phyloP scores from a whole-genome alignment of 805 yeast genomes.

The Candida lessepsii region DNA sequence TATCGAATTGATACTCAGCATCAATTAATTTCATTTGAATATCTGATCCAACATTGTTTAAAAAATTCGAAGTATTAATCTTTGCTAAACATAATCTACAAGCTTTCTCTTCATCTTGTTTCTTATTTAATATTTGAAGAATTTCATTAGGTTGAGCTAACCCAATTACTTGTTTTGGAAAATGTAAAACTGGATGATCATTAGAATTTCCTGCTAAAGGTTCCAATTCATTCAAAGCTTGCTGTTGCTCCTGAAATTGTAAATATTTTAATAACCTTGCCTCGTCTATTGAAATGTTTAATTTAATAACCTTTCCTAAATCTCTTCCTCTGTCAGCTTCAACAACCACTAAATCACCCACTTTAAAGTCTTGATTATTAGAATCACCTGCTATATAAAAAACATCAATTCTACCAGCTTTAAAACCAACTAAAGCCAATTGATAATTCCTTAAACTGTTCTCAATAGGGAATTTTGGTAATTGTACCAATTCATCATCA shows the following conservation, averaged over 20 bases:
- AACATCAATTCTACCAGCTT: constrained; percentile 77
- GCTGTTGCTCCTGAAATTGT: constrained; percentile 71
- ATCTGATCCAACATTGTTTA: constrained; percentile 2
- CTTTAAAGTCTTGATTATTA: constrained; percentile 24
- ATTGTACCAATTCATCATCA: constrained; percentile 34
- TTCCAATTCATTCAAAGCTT: constrained; percentile 47
- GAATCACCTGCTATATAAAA: constrained; percentile 51
- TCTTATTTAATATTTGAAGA: constrained; percentile 54
- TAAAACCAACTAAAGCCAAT: constrained; percentile 69
- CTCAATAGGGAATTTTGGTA: constrained; percentile 39
- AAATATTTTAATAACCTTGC: constrained; percentile 64
- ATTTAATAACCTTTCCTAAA: constrained; percentile 62
- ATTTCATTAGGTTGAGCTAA: constrained; percentile 64
- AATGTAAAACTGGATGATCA: constrained; percentile 43
- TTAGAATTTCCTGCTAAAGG: not conserved
- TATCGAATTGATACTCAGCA: constrained; percentile 81
- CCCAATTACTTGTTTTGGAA: constrained; percentile 66
- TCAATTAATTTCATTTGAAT: constrained; percentile 60
- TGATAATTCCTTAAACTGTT: constrained; percentile 32
- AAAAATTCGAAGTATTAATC: constrained; percentile 38
- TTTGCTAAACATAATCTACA: constrained; percentile 58
- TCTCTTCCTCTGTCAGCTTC: constrained; percentile 84
- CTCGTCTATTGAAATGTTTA: constrained; percentile 60
- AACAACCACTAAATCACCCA: constrained; percentile 73
- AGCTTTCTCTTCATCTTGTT: constrained; percentile 69